Base-by-base conservation (phyloP, 1,139 yeast species). In the Suhomyces bolitotheri region DNA sequence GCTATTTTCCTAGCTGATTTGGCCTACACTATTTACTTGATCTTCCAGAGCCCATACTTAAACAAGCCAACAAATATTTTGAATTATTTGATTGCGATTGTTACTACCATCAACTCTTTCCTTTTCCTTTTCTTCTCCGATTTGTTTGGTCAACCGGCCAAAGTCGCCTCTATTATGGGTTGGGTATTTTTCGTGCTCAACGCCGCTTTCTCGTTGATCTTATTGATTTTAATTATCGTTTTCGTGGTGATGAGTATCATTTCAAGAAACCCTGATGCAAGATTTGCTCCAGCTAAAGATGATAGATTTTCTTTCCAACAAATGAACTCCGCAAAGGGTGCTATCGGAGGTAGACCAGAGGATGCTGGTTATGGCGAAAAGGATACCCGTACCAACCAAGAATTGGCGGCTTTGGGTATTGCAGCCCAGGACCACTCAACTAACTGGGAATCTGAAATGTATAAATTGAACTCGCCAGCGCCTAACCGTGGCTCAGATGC, bases 231-330 rank as follows among this genome's bases (percentile, higher is more conserved):
- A 64, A 78, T 82, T 46, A 66, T 84, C 42, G 75, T 75, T 0
- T 78, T 80, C 47, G 73, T 80, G 36, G 58, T 61, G 9, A 62
- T 78, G 51, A 77, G 85, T 21, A 45, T 82, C 1, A 60, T 79
- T 41, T 78, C 87, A 13, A 83, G 82, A 65, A 85, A 84, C 54
- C 94, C 94, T 20, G 95, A 85, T 62, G 80, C 87, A 8, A 77
- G 87, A 58, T 85, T 84, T 58, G 84, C 83, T 30, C 92, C 92
- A 12, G 90, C 90, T 7, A 80, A 70, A 48, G 95, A 85, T 64
- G 95, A 85, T 54, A 76, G 95, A 72, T 78, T 85, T 12, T 82
- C 92, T 2, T 85, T 85, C 78, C 89, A 82, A 57, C 74, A 78
- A 55, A 72, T 64, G 58, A 67, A 76, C 4, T 66, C 73, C 3